These are phyloP conservation scores for Citrus sinensis DNA, from an alignment of 345 rosid genomes.

Conservation along the genomic window DNA sequence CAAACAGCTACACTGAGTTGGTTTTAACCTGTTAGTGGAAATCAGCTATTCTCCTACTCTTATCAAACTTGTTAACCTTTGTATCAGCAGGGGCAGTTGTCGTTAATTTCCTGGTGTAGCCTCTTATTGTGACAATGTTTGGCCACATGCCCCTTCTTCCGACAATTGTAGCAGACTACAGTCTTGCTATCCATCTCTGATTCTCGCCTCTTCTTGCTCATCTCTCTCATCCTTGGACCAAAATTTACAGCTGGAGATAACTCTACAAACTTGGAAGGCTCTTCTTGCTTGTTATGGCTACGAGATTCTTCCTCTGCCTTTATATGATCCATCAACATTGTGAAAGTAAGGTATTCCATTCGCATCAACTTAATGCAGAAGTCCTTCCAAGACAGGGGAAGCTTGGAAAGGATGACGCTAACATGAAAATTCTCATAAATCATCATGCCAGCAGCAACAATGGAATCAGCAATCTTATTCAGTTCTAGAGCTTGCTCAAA, in stretches of 20 bases:
- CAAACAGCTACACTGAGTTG: not conserved
- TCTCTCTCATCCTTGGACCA: constrained; percentile 35
- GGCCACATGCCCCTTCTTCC: constrained; percentile 65
- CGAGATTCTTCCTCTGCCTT: constrained; percentile 53
- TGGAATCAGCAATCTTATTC: constrained; percentile 64
- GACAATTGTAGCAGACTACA: constrained; percentile 45
- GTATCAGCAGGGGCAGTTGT: constrained; percentile 15
- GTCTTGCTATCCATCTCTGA: constrained; percentile 29
- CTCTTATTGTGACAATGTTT: constrained; percentile 44
- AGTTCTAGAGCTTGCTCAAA: constrained; percentile 59
- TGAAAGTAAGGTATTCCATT: constrained; percentile 48
- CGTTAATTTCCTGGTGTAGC: constrained; percentile 23
- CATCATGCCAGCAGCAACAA: constrained; percentile 55
- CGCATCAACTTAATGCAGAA: constrained; percentile 54
- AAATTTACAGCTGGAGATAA: constrained; percentile 23
- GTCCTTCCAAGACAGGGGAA: constrained; percentile 80
- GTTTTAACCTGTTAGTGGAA: not conserved
- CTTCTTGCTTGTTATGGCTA: constrained; percentile 21
- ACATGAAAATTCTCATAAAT: constrained; percentile 78
- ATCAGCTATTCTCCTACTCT: constrained; percentile 5
- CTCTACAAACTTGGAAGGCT: constrained; percentile 21
- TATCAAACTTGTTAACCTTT: constrained; percentile 16
- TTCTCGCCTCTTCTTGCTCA: constrained; percentile 37
- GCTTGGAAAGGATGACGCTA: constrained; percentile 63
- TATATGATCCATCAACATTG: constrained; percentile 54